Base-by-base conservation (phyloP, 2,329 filamentous ascomycete genomes). In the Graphilbum sp. region DNA sequence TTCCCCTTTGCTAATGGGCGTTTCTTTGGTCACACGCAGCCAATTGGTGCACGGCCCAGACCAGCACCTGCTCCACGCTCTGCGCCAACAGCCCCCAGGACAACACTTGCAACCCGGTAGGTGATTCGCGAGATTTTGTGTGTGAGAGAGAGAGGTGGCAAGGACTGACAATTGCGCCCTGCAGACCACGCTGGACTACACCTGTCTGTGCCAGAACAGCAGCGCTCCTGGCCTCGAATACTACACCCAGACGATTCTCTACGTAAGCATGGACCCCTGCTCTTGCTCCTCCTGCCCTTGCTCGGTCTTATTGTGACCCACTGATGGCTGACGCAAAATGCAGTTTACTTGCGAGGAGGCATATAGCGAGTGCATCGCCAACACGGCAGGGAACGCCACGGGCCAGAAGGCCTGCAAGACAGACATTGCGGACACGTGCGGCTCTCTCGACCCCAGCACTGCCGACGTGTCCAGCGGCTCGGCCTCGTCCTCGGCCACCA, bases 261-360 rank as follows among this genome's bases (percentile, higher is more conserved):
- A 56, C 40, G 56, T 59, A 48, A 45, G 55, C 47, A 5, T n/a
- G n/a, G n/a, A n/a, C n/a, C n/a, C n/a, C n/a, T n/a, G n/a, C n/a
- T n/a, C n/a, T n/a, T n/a, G n/a, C n/a, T n/a, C n/a, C n/a, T n/a
- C n/a, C n/a, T n/a, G n/a, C n/a, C n/a, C n/a, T n/a, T n/a, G n/a
- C n/a, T n/a, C n/a, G n/a, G n/a, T n/a, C n/a, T n/a, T n/a, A n/a
- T n/a, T n/a, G n/a, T n/a, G n/a, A n/a, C n/a, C n/a, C n/a, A n/a
- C n/a, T n/a, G n/a, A n/a, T n/a, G n/a, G n/a, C n/a, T n/a, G n/a
- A n/a, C n/a, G n/a, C n/a, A n/a, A n/a, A n/a, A n/a, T 12, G 2
- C 21, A 64, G 61, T 71, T 66, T 49, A 62, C 70, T 49, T 75
- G 70, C 59, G 20, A 62, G 40, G 42, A 59, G 42, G 62, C 67